phyloP scores from a whole-genome alignment of 2,329 filamentous ascomycete species.

The Venturia oleaginea region DNA sequence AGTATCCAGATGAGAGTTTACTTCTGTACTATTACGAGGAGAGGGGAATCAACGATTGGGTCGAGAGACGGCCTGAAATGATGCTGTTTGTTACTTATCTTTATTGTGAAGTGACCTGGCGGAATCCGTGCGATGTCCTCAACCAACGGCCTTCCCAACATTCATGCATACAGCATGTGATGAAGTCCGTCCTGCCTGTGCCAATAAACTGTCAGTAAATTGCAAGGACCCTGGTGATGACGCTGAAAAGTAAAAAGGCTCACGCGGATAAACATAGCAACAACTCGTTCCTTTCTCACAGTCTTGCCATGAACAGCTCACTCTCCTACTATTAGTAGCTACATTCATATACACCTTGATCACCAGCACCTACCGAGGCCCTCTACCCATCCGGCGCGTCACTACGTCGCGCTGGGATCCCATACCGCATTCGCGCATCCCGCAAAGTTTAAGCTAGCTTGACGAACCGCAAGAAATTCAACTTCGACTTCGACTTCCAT shows the following conservation, averaged over 20 bases:
- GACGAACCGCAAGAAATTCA: neutral
- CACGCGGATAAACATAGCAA: neutral
- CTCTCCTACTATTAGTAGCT: neutral
- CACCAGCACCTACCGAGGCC: neutral
- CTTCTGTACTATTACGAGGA: neutral
- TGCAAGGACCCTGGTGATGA: neutral
- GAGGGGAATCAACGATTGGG: neutral
- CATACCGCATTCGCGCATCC: neutral
- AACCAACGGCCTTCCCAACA: constrained; percentile 5
- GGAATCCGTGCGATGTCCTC: neutral
- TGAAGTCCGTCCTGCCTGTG: neutral
- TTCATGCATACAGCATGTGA: neutral
- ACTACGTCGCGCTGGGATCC: neutral
- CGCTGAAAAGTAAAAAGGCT: neutral
- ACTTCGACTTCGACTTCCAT: neutral
- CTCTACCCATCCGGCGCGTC: neutral
- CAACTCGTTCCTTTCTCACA: neutral
- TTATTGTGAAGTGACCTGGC: neutral
- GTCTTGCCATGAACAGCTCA: neutral
- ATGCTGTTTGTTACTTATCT: neutral
- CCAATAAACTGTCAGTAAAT: neutral
- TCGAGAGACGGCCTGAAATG: neutral
- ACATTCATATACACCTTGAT: neutral
- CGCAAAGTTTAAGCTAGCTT: neutral
- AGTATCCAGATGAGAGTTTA: neutral